These are phyloP conservation scores for Epichloe sibirici DNA, from an alignment of 2,329 filamentous ascomycete species.

Conservation along the genomic window DNA sequence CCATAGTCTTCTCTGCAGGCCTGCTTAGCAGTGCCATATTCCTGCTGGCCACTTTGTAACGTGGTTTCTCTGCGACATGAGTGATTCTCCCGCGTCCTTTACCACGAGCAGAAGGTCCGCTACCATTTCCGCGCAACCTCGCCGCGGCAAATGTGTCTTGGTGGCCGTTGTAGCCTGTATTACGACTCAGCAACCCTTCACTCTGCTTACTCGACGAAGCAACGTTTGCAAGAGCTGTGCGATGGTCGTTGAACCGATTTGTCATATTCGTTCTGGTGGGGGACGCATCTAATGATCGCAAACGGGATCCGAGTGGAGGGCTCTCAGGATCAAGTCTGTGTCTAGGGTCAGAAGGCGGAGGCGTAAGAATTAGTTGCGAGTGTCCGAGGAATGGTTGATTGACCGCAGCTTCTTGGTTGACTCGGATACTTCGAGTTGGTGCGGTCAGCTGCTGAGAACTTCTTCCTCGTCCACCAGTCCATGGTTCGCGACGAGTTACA, in stretches of 20 bases:
- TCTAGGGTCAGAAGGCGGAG: conserved; percentile 6
- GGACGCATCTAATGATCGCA: neutral
- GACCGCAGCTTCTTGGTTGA: neutral
- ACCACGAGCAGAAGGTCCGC: neutral
- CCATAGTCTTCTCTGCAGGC: neutral
- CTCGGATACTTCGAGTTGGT: neutral
- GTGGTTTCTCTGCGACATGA: neutral
- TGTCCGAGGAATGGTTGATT: neutral
- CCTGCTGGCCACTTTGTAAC: neutral
- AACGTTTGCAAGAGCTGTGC: neutral
- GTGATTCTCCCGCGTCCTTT: neutral
- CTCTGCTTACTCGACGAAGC: neutral
- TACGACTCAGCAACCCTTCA: neutral
- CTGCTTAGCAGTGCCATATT: neutral
- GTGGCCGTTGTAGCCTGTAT: neutral
- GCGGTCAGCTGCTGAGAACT: neutral
- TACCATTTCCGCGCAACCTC: neutral
- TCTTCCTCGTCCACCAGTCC: neutral
- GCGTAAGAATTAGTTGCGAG: conserved; percentile 1
- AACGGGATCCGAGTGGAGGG: neutral
- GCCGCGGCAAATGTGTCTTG: neutral
- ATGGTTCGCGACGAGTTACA: neutral
- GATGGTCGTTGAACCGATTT: neutral
- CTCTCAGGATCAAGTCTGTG: neutral
- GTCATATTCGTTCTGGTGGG: neutral